Evolutionary conservation across 371 early-diverging fungal species (phyloP), one percentile per base, ranked within the genome.

Genomic region (Enterocytospora artemiae): DNA sequence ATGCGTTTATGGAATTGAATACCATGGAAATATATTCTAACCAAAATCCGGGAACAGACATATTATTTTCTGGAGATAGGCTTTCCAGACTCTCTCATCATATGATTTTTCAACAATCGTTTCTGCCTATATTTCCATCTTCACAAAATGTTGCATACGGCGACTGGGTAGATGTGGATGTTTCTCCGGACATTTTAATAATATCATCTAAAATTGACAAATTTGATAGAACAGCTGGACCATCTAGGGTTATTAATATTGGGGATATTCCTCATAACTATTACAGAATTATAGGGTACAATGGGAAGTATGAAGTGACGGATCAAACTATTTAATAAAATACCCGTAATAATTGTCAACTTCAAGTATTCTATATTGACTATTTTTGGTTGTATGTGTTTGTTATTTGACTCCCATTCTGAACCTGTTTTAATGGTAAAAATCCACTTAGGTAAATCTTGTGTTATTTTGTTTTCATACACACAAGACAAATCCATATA

Each of bases 121-220:
- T 60, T 57, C n/a, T 67, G 1, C 74, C 74, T 9, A 50, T 64
- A 9, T 59, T 74, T 31, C 59, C 65, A 12, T 45, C 67, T 0
- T 59, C 37, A 59, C 50, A 25, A 4, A 24, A 31, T 41, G 56
- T 74, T 0, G 28, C 30, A 0, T 67, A 51, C 48, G 32, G 46
- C 43, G 44, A 51, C 18, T 27, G 20, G 28, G 39, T 74, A 24
- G 18, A 52, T 20, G 63, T 67, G 67, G 24, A 37, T 0, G 28
- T 62, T 1, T 18, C 54, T n/a, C 74, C 74, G 5, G 67, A 74
- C 54, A 27, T 70, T 30, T 70, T 54, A 45, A 50, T 74, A 31
- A 48, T 53, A 12, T 71, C 63, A 3, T 63, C 59, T n/a, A 63
- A 49, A 49, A 31, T 70, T 30, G 43, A 51, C 12, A 14, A 25